Evolutionary conservation across 108 stramenopile genomes (phyloP).

Genomic region (Nitzschia sp.): DNA sequence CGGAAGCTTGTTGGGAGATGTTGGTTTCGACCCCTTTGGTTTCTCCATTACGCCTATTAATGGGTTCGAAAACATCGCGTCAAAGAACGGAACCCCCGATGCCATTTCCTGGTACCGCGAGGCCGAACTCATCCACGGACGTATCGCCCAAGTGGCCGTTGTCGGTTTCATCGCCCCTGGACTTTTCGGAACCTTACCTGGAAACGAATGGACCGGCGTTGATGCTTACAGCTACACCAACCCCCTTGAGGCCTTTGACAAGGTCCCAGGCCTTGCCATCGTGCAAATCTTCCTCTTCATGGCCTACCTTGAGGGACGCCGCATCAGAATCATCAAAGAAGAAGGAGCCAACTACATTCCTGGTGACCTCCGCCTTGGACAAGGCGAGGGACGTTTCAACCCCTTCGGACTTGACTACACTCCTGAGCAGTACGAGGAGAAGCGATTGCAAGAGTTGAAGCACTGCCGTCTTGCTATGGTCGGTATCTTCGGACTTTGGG

Average conservation of each 20-base stretch:
- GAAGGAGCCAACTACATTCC: conserved; percentile 72
- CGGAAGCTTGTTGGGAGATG: conserved; percentile 91
- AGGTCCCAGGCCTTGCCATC: conserved; percentile 82
- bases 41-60: conserved; percentile 85
- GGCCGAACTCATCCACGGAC: conserved; percentile 97
- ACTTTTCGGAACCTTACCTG: conserved; percentile 92
- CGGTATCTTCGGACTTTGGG: conserved; percentile 87
- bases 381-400: conserved; percentile 91
- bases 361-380: conserved; percentile 90
- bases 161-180: conserved; percentile 95
- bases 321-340: conserved; percentile 83
- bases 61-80: conserved; percentile 52
- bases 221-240: conserved; percentile 93
- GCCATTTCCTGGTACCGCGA: conserved; percentile 93
- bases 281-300: conserved; percentile 88
- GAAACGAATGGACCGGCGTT: conserved; percentile 89
- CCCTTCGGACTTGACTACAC: conserved; percentile 95
- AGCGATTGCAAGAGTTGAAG: conserved; percentile 96
- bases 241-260: conserved; percentile 85
- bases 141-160: conserved; percentile 96
- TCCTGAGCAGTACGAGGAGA: conserved; percentile 92
- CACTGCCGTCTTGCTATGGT: conserved; percentile 98
- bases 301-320: conserved; percentile 83
- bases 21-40: conserved; percentile 95
- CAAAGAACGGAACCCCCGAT: conserved; percentile 48